Evolutionary conservation across 2,329 filamentous ascomycete species (phyloP).

Genomic region (Myriosclerotinia duriaeana): DNA sequence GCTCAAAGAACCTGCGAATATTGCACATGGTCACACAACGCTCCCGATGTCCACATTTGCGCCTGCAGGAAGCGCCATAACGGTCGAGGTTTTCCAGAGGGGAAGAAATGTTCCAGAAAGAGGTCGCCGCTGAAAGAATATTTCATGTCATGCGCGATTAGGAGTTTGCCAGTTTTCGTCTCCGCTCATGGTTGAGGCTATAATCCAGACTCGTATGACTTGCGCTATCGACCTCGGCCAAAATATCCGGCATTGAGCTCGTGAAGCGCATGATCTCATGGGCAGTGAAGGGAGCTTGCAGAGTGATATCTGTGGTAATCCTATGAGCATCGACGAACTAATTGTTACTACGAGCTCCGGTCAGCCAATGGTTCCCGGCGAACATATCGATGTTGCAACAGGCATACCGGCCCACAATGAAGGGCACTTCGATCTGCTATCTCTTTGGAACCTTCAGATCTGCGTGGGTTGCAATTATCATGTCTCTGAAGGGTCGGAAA

Average conservation of each 20-base stretch:
- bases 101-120: background rate
- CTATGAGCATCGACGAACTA: background rate
- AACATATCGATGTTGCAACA: background rate
- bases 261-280: background rate
- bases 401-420: background rate
- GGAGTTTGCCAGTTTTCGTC: background rate
- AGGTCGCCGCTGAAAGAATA: background rate
- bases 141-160: background rate
- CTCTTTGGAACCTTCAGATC: background rate
- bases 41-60: slow-evolving; percentile 11
- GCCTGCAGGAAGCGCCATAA: slow-evolving; percentile 5
- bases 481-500: background rate
- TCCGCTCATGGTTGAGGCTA: background rate
- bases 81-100: slow-evolving; percentile 1
- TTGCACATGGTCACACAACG: slow-evolving; percentile 3
- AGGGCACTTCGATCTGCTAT: background rate
- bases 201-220: background rate
- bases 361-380: background rate
- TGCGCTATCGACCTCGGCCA: background rate
- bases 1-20: slow-evolving; percentile 11
- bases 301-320: no score
- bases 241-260: background rate
- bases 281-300: background rate
- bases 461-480: background rate
- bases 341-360: background rate